phyloP scores from a whole-genome alignment of 2,329 filamentous ascomycete species.

The Apiospora aurea region DNA sequence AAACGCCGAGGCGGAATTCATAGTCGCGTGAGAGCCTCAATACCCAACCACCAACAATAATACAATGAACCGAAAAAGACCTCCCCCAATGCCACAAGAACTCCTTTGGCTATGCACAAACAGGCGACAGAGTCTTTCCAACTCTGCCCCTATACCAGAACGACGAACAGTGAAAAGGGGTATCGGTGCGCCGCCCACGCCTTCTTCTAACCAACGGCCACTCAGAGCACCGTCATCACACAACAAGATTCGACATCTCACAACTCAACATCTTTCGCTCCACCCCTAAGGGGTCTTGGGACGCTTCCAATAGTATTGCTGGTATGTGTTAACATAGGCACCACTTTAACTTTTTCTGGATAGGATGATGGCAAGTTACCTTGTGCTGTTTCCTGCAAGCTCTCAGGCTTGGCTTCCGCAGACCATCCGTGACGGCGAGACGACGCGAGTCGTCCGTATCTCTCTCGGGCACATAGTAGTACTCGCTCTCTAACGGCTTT shows the following conservation, averaged over 20 bases:
- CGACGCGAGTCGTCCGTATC: conserved; percentile 82
- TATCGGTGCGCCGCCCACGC: conserved; percentile 25
- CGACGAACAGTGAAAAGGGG: conserved; percentile 26
- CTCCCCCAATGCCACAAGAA: conserved; percentile 29
- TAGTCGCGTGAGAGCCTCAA: conserved; percentile 2
- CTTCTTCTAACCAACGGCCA: neutral
- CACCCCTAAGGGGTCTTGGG: conserved; percentile 62
- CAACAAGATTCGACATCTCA: neutral
- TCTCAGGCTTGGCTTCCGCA: conserved; percentile 87
- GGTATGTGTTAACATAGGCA: conserved; percentile 26
- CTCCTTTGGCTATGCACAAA: conserved; percentile 40
- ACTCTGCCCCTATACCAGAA: conserved; percentile 18
- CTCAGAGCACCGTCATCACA: conserved; percentile 1
- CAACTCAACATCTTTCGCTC: conserved; percentile 3
- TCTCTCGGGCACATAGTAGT: conserved; percentile 91
- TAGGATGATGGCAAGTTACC: conserved; percentile 61
- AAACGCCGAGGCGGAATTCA: neutral
- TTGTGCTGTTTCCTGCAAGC: conserved; percentile 96
- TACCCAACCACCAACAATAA: conserved; percentile 17
- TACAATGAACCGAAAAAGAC: conserved; percentile 20
- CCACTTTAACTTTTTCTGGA: neutral
- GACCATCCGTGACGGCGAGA: conserved; percentile 81
- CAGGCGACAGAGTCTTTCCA: conserved; percentile 22
- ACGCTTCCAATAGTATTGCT: conserved; percentile 77
- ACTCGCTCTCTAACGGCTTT: conserved; percentile 92